Evolutionary conservation across 2,329 filamentous ascomycete species (phyloP), one percentile per base, ranked within the genome.

Genomic region (Trichoderma sp.): DNA sequence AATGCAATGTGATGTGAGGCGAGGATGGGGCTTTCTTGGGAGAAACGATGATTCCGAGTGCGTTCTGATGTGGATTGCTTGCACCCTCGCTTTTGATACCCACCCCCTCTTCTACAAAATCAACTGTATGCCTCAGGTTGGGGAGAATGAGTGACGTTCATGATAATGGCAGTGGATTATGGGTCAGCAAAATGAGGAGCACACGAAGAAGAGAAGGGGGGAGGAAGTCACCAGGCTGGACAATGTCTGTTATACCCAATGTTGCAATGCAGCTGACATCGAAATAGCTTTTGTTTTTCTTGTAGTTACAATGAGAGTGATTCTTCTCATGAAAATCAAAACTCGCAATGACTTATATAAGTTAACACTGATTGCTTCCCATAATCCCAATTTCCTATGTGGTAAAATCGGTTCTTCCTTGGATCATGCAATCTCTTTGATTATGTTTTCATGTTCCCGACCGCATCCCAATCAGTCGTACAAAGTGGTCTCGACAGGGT

Each of bases 401-500:
- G 28, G 26, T 17, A n/a, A 60, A 43, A n/a, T n/a, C 15, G 47
- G 1, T 28, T 7, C 7, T 43, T 15, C 14, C 14, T 34, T 34
- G 10, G 39, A 28, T 63, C 60, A 12, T 63, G 2, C 50, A 54
- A 55, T 45, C 26, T 51, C 10, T 39, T 34, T 39, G 19, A 7
- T 24, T 19, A 48, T 34, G 7, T 21, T 34, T 34, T 45, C 30
- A 24, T 39, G 2, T 3, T 44, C 26, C 45, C 6, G 10, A 17
- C 24, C 10, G 9, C 45, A n/a, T 24, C 3, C 9, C n/a, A 15
- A 26, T 56, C n/a, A 60, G 19, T 55, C 51, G 39, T 3, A 77
- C 77, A 67, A 61, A 70, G 80, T 81, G 47, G 78, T 77, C 68
- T 78, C 72, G 5, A 71, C 67, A 44, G 77, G 70, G 39, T 70